Evolutionary conservation across 306 rosid genomes (phyloP), one percentile per base, ranked within the genome.

Genomic region (Begonia peltatifolia): DNA sequence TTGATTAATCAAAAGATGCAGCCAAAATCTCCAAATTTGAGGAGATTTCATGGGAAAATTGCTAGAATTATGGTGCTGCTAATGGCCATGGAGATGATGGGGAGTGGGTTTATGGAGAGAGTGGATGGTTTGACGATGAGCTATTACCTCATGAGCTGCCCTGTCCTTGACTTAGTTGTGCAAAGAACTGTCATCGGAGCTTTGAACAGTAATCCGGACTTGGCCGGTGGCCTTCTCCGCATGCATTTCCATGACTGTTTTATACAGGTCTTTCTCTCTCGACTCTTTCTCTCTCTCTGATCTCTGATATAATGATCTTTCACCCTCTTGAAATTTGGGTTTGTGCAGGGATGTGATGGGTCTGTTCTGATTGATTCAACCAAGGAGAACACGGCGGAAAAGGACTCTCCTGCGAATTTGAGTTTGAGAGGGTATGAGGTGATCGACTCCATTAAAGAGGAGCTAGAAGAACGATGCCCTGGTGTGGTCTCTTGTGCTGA

Each of bases 401-500:
- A 90, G 64, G 99, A 90, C 57, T 90, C 99, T 12, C 96, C 93
- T 10, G 95, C 82, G 14, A 90, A 90, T 60, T 53, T 83, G 65
- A 90, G 96, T 67, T 51, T 90, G 47, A 69, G 84, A 57, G 99
- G 99, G 14, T 90, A 53, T 14, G 94, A 83, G 63, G 53, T 86
- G 41, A 79, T 90, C n/a, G 99, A 90, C 62, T 75, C 53, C 6
- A 87, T 82, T 63, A 90, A 90, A 60, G 74, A 71, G 14, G 60
- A 71, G 60, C 74, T 90, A 15, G 95, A 90, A 64, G 35, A 11
- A 0, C 74, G 15, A 55, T 90, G 99, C 61, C 95, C 99, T 1
- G 94, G 95, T 1, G 80, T 81, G 10, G 99, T 90, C 67, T 90
- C 99, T 9, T 90, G 99, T 14, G 84, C 99, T 44, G 99, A 90